Evolutionary conservation across 2,329 filamentous ascomycete species (phyloP).

Genomic region (Periglandula ipomoeae): DNA sequence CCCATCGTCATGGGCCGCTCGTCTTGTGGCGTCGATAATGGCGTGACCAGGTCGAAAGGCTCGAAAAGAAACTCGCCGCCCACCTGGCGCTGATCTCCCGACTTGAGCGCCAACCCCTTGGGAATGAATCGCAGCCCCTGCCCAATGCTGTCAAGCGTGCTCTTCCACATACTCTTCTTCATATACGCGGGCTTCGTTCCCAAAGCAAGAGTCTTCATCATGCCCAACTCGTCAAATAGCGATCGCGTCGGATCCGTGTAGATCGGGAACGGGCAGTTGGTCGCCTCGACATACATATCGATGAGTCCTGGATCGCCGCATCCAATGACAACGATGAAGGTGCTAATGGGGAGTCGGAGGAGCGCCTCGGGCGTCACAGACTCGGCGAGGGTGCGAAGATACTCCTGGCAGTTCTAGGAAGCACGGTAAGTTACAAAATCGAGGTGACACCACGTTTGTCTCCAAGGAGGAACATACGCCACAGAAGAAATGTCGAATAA

Average conservation of each 20-base stretch:
- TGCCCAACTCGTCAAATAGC: slow-evolving; percentile 59
- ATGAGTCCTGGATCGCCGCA: slow-evolving; percentile 64
- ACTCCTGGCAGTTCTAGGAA: slow-evolving; percentile 64
- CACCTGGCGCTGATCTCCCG: slow-evolving; percentile 58
- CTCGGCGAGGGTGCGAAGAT: slow-evolving; percentile 52
- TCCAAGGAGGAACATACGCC: slow-evolving; percentile 48
- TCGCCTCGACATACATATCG: slow-evolving; percentile 52
- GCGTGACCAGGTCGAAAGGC: slow-evolving; percentile 34
- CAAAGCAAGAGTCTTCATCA: slow-evolving; percentile 54
- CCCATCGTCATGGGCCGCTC: slow-evolving; percentile 18
- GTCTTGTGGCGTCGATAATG: slow-evolving; percentile 33
- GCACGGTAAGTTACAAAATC: background rate
- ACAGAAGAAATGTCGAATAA: slow-evolving; percentile 74
- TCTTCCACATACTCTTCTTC: slow-evolving; percentile 41
- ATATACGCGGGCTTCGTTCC: slow-evolving; percentile 57
- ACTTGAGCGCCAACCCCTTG: slow-evolving; percentile 49
- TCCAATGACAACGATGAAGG: slow-evolving; percentile 60
- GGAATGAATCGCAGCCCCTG: slow-evolving; percentile 52
- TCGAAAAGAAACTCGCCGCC: slow-evolving; percentile 77
- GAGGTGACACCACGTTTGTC: too few species aligned
- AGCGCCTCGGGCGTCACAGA: slow-evolving; percentile 45
- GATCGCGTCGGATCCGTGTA: slow-evolving; percentile 64
- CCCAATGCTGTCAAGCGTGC: slow-evolving; percentile 40
- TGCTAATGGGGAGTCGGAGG: slow-evolving; percentile 42
- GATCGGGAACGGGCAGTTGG: slow-evolving; percentile 61